Conservation (phyloP, 2,329 filamentous ascomycete genomes). For the Beauveria medogensis region DNA sequence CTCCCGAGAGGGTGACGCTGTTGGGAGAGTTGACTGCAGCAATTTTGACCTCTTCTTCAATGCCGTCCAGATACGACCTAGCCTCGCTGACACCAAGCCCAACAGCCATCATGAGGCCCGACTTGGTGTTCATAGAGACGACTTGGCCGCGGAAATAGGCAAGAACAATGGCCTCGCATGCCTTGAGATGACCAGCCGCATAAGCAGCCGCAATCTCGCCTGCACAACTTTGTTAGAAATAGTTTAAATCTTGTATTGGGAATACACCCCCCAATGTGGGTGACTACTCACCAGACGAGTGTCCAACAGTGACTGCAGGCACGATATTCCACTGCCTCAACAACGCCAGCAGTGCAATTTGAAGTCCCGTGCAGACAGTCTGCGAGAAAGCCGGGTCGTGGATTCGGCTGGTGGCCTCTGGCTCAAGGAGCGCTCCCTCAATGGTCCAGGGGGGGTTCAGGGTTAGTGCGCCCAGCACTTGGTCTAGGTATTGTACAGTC, state of each 20-base stretch:
- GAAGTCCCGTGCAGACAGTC: constrained; percentile 31
- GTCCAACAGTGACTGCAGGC: constrained; percentile 28
- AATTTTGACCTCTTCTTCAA: constrained; percentile 21
- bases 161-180: constrained; percentile 32
- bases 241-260: too few relatives aligned
- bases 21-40: constrained; percentile 24
- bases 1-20: constrained; percentile 22
- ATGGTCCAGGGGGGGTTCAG: background rate
- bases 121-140: constrained; percentile 5
- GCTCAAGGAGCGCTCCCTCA: background rate
- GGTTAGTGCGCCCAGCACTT: background rate
- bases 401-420: constrained; percentile 18
- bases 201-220: constrained; percentile 32
- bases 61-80: constrained; percentile 18
- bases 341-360: constrained; percentile 33
- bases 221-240: too few relatives aligned
- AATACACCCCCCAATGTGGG: too few relatives aligned
- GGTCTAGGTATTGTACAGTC: background rate
- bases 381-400: constrained; percentile 29
- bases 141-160: constrained; percentile 26
- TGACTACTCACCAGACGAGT: constrained; percentile 30
- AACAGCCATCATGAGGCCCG: background rate
- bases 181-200: constrained; percentile 30
- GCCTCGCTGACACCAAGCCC: constrained; percentile 18
- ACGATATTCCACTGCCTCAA: constrained; percentile 29